Conservation (phyloP, 441 rosid species). For the Corymbia citriodora region DNA sequence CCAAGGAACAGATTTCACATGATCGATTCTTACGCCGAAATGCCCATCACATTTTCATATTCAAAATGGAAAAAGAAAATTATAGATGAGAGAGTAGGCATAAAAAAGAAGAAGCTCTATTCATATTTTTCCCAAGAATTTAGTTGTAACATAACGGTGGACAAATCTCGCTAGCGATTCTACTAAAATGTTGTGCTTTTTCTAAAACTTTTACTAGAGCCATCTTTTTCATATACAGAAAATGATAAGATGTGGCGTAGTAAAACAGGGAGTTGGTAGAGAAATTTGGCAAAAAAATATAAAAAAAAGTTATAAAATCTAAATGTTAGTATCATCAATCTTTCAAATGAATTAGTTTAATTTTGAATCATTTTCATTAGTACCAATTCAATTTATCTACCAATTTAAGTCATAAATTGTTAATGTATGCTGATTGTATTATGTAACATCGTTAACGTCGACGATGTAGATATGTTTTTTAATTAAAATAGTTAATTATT, state of each 20-base stretch:
- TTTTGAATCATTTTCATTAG: too few relatives aligned
- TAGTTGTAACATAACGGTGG: background rate
- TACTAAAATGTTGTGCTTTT: background rate
- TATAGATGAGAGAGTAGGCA: background rate
- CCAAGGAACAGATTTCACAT: background rate
- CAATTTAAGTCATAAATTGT: too few relatives aligned
- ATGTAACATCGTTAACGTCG: accelerated
- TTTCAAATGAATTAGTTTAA: too few relatives aligned
- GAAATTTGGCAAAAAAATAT: background rate
- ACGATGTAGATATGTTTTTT: background rate
- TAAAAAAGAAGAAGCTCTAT: background rate
- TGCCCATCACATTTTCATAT: background rate
- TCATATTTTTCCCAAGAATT: background rate
- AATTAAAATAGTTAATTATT: background rate
- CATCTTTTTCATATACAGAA: background rate
- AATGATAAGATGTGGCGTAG: background rate
- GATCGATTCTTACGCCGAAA: background rate
- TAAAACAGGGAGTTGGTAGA: background rate
- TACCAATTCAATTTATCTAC: too few relatives aligned
- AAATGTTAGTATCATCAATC: too few relatives aligned
- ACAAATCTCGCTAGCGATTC: background rate
- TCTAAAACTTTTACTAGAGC: background rate
- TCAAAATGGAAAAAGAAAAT: background rate
- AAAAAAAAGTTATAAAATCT: too few relatives aligned
- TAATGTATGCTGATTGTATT: too few relatives aligned